Base-by-base conservation (phyloP, 495 filamentous ascomycete species). In the Penicillium steckii region DNA sequence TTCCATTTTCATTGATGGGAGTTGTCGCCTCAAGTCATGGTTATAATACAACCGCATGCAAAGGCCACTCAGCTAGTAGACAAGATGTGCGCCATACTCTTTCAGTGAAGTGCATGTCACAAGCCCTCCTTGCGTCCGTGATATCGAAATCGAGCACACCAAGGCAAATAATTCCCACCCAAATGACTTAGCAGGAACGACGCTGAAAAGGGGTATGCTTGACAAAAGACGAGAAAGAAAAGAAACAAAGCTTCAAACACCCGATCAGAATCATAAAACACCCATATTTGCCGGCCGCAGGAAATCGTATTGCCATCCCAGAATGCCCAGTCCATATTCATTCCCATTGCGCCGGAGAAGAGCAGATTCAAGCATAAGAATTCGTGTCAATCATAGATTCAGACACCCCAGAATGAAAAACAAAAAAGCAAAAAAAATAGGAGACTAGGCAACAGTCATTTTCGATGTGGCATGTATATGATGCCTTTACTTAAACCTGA, bases 281-380 rank as follows among this genome's bases (percentile, higher is more conserved):
- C 60, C 56, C 44, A 37, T 46, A 46, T 48, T 59, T 53, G 57
- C 57, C 29, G 12, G 35, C 59, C 50, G 46, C 52, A 50, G 38
- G 43, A 46, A 56, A 46, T 46, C 50, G 42, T 33, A 56, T 64
- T 60, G 60, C 55, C 63, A 30, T 56, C 57, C 62, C 60, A 56
- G 44, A 46, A 61, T 66, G 60, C 63, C 60, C 56, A 47, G 33
- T 47, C 54, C 54, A 50, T 46, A 48, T 21, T 53, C 54, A 56
- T 58, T 61, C 55, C 63, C 55, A 59, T 56, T 66, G 60, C 63
- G 63, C 63, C 63, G 55, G 50, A 64, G 37, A 64, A 60, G 62
- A 62, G 40, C 60, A 59, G 43, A 49, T 59, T 63, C 62, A 66
- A 59, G 55, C 52, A 51, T 59, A 45, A 57, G 53, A 32, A 57